A percentile compares a stretch with the other conserved stretches of the same genome.
phyloP scores from a whole-genome alignment of 331 rosid genomes.

The Malus hybrid region DNA sequence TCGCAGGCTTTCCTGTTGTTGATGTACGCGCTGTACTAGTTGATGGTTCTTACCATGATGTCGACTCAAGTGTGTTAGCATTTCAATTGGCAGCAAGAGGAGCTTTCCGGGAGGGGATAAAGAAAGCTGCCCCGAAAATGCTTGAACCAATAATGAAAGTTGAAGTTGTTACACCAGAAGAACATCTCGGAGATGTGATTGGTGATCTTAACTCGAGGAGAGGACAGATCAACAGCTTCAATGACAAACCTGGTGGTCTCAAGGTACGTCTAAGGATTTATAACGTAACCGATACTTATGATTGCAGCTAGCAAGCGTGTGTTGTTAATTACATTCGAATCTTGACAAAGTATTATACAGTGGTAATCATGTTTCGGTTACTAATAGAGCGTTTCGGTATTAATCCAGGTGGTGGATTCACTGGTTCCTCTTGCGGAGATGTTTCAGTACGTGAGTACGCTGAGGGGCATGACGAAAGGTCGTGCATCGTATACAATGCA shows the following conservation, averaged over 20 bases:
- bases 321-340: too few species aligned
- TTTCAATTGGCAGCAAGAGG: slow-evolving; percentile 98
- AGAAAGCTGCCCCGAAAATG: slow-evolving; percentile 81
- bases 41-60: slow-evolving; percentile 96
- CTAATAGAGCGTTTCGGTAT: not conserved
- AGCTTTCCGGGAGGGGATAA: slow-evolving; percentile 87
- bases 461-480: slow-evolving; percentile 95
- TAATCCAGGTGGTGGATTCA: slow-evolving; percentile 78
- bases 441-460: slow-evolving; percentile 94
- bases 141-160: slow-evolving; percentile 95
- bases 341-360: too few species aligned
- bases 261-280: slow-evolving; percentile 43
- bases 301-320: too few species aligned
- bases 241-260: slow-evolving; percentile 95
- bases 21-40: slow-evolving; percentile 83
- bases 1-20: slow-evolving; percentile 92
- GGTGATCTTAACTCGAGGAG: slow-evolving; percentile 99
- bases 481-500: slow-evolving; percentile 97
- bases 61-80: slow-evolving; percentile 91
- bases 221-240: slow-evolving; percentile 91
- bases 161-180: slow-evolving; percentile 94
- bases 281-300: not conserved
- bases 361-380: too few species aligned
- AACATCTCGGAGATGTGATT: slow-evolving; percentile 92
- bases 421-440: slow-evolving; percentile 93